Conservation (phyloP, 2,329 filamentous ascomycete species). For the Arthrobotrys entomopaga region DNA sequence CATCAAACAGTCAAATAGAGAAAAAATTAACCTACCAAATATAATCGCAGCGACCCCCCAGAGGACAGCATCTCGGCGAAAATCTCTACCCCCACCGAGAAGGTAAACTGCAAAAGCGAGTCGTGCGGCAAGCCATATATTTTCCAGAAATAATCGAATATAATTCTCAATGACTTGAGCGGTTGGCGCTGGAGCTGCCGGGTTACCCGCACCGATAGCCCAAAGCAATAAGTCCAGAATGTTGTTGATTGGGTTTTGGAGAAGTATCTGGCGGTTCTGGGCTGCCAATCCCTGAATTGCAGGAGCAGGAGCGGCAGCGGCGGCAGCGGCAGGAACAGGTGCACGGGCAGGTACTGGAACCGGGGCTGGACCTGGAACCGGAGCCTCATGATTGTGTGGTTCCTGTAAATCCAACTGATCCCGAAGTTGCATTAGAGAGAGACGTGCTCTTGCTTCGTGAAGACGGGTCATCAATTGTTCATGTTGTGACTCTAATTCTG, state of each 20-base stretch:
- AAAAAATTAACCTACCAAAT: constrained; percentile 54
- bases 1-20: background rate
- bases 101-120: constrained; percentile 57
- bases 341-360: background rate
- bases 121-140: constrained; percentile 57
- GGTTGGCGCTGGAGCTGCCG: constrained; percentile 3
- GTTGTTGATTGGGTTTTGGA: background rate
- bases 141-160: constrained; percentile 42
- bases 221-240: constrained; percentile 10
- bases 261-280: background rate
- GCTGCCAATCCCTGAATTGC: background rate
- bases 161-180: background rate
- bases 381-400: background rate
- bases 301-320: background rate
- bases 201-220: constrained; percentile 5
- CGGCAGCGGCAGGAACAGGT: background rate
- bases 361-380: background rate
- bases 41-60: constrained; percentile 56
- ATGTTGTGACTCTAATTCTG: background rate
- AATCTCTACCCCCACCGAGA: constrained; percentile 57
- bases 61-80: constrained; percentile 56
- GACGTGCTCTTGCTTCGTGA: constrained; percentile 1
- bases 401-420: background rate
- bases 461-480: background rate
- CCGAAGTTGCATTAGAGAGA: background rate